A percentile compares a stretch with the other conserved stretches of the same genome.
Evolutionary conservation across 192 early-diverging fungal genomes (phyloP).

Genomic region (Entrophospora sp.): DNA sequence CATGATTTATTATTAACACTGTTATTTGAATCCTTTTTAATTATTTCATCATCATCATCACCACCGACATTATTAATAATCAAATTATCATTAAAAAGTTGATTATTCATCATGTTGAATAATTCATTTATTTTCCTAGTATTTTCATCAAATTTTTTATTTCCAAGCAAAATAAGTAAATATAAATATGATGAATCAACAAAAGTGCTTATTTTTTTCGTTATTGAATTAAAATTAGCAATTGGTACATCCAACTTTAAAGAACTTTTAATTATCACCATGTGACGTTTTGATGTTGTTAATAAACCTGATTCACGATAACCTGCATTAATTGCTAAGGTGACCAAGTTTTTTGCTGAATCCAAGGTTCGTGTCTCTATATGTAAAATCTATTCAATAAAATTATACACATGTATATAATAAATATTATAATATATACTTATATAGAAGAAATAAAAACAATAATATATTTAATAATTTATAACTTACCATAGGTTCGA

Average conservation of each 20-base stretch:
- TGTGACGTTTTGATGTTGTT: conserved; percentile 39
- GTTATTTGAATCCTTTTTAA: neutral
- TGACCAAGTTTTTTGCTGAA: conserved; percentile 39
- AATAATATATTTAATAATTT: neutral
- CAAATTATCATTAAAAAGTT: conserved; percentile 1
- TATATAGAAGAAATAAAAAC: neutral
- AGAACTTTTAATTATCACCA: conserved; percentile 44
- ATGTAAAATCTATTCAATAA: conserved; percentile 35
- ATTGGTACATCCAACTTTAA: conserved; percentile 45
- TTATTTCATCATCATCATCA: neutral
- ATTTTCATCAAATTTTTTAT: conserved; percentile 41
- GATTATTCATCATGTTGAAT: neutral
- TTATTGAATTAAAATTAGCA: conserved; percentile 32
- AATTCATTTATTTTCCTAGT: conserved; percentile 20
- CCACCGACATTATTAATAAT: no score
- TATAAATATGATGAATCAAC: conserved; percentile 33
- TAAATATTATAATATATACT: neutral
- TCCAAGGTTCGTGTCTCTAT: conserved; percentile 39
- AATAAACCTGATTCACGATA: conserved; percentile 45
- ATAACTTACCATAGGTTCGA: conserved; percentile 46
- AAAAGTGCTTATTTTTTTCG: conserved; percentile 29
- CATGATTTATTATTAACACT: neutral
- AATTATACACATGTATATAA: neutral
- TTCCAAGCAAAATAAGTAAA: conserved; percentile 31
- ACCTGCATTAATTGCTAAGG: conserved; percentile 34